Evolutionary conservation across 495 filamentous ascomycete genomes (phyloP).

Genomic region (Trichoderma reesei): DNA sequence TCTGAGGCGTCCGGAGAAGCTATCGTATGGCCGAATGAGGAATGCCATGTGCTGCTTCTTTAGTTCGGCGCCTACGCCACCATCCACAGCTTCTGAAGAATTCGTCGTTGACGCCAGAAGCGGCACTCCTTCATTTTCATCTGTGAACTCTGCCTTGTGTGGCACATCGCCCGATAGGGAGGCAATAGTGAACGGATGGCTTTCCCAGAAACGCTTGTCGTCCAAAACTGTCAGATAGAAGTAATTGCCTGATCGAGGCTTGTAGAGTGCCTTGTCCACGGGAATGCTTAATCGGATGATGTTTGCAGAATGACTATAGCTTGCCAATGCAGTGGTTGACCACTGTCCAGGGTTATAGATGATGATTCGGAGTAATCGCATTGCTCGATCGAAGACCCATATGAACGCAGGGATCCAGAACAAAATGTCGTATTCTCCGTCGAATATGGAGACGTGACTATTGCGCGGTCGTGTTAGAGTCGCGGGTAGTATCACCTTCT

Average conservation of each 20-base stretch:
- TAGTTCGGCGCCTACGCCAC: background rate
- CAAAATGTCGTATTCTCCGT: conserved; percentile 41
- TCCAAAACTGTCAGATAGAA: conserved; percentile 48
- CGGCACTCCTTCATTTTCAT: background rate
- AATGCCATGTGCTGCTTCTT: conserved; percentile 14
- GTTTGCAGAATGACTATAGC: conserved; percentile 38
- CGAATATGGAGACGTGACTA: conserved; percentile 43
- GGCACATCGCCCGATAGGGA: background rate
- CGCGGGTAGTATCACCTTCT: background rate
- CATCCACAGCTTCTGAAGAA: background rate
- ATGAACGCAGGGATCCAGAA: conserved; percentile 42
- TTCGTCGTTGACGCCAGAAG: background rate
- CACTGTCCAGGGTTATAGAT: conserved; percentile 30
- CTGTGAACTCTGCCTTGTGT: background rate
- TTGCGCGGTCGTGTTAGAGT: background rate
- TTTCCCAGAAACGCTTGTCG: conserved; percentile 44
- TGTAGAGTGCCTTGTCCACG: conserved; percentile 22
- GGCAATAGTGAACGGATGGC: conserved; percentile 51
- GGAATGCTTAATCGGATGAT: conserved; percentile 41
- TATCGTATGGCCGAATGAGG: conserved; percentile 29
- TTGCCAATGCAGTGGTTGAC: conserved; percentile 21
- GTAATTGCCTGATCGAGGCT: conserved; percentile 40
- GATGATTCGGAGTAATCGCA: conserved; percentile 37
- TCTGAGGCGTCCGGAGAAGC: conserved; percentile 40
- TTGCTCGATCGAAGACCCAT: conserved; percentile 42